These are phyloP conservation scores for Prunus salicina DNA, from an alignment of 306 rosid species.

Conservation along the genomic window DNA sequence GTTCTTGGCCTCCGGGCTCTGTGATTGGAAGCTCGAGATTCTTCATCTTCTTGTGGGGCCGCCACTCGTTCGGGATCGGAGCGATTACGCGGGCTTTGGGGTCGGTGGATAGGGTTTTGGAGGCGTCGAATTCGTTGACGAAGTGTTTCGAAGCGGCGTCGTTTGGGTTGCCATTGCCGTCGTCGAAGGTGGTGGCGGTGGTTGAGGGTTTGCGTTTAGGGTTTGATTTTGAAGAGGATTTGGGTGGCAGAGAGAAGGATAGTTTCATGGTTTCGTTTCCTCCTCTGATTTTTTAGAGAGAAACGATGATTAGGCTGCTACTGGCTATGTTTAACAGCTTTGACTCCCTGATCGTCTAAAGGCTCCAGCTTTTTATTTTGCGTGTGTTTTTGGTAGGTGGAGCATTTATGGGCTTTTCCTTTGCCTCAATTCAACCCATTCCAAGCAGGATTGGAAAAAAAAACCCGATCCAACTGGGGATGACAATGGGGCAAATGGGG, in stretches of 20 bases:
- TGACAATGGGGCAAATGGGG: too few species aligned
- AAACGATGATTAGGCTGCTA: not conserved
- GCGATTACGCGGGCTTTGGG: conserved; percentile 24
- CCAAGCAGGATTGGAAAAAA: not conserved
- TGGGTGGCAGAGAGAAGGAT: conserved; percentile 37
- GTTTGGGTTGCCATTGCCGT: not conserved
- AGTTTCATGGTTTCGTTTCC: conserved; percentile 27
- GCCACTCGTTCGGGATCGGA: conserved; percentile 33
- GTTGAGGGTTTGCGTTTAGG: conserved; percentile 19
- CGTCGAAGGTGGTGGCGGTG: conserved; percentile 1
- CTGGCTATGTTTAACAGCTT: not conserved
- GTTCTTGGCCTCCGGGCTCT: conserved; percentile 21
- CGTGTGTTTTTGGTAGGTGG: not conserved
- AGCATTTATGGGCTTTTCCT: not conserved
- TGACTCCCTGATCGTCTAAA: not conserved
- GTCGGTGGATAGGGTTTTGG: conserved; percentile 13
- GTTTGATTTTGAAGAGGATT: conserved; percentile 34
- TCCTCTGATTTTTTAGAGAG: not conserved
- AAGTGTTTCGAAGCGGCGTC: conserved; percentile 19
- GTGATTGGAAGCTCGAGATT: conserved; percentile 41
- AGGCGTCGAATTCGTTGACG: conserved; percentile 37
- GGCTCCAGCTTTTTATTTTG: not conserved
- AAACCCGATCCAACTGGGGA: too few species aligned
- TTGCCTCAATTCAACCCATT: not conserved
- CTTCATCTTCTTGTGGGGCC: conserved; percentile 41